A percentile compares a stretch with the other conserved stretches of the same genome.
These are phyloP conservation scores for Volvox africanus DNA, from an alignment of 139 green algal genomes.

Conservation along the genomic window DNA sequence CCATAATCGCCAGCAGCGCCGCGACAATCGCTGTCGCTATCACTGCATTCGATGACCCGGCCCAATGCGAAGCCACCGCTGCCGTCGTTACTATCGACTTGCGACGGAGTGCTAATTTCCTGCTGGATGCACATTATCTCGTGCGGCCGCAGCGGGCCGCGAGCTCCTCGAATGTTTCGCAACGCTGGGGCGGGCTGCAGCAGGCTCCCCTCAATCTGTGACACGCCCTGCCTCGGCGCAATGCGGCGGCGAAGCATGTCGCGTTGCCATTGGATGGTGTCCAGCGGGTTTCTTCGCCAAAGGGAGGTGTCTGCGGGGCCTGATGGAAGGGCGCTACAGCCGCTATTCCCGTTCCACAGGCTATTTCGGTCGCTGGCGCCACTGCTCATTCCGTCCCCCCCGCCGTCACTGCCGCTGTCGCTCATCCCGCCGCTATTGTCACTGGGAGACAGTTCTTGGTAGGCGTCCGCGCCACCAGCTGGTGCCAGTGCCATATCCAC, in stretches of 20 bases:
- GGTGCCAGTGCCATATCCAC: not conserved
- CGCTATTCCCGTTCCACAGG: not conserved
- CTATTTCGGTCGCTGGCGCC: not conserved
- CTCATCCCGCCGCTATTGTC: not conserved
- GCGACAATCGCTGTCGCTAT: not conserved
- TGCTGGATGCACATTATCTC: not conserved
- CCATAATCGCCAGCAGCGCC: not conserved
- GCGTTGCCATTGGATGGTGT: not conserved
- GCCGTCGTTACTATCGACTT: not conserved
- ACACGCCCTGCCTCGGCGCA: no score
- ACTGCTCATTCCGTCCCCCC: not conserved
- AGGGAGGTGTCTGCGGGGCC: not conserved
- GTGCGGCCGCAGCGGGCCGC: not conserved
- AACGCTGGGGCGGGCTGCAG: no score
- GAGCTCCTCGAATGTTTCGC: not conserved
- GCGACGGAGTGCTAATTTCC: not conserved
- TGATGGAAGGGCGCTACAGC: not conserved
- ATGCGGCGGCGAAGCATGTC: not conserved
- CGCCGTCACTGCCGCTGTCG: not conserved
- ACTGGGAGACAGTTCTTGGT: no score
- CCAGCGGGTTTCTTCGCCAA: not conserved
- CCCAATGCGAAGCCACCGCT: not conserved
- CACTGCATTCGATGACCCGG: not conserved
- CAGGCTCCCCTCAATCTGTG: no score
- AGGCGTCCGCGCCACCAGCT: not conserved